Base-by-base conservation (phyloP, 768 basidiomycete species). In the Termitomyces sp. region DNA sequence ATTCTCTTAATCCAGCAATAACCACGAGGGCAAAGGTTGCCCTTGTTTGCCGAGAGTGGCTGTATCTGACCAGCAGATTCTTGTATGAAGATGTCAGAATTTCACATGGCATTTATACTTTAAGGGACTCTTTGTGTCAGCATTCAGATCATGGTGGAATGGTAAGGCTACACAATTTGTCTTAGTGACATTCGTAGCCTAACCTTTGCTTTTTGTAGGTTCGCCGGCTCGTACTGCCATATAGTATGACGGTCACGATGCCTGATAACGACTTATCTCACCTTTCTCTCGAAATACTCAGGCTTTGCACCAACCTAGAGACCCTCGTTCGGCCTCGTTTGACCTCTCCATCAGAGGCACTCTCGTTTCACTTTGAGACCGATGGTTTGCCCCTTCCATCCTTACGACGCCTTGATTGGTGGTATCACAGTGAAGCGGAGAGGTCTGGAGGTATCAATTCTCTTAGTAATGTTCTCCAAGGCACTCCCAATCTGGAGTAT, bases 321-420 rank as follows among this genome's bases (percentile, higher is more conserved):
- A 82, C 83, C 7, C 82, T 89, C 20, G 76, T 84, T 55, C 77
- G 88, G 25, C 82, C 83, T 25, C 78, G 67, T 49, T 65, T 62
- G 47, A 65, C 70, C 17, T 55, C 66, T 37, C 62, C 69, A n/a
- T 43, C 31, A 3, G 70, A 70, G 10, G 61, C 66, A 8, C 69
- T 80, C 14, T 74, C 72, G 38, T 89, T 83, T 71, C 83, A 86
- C 32, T 84, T 81, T 67, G 82, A 83, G 59, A 77, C 80, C 10
- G 76, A 76, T 14, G 75, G 72, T 57, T 70, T 84, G 3, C 68
- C 79, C 4, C 63, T 88, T 14, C 73, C 77, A 25, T 81, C 81
- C 25, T 75, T 90, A 45, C 81, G 79, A 48, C 83, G 86, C 32
- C 77, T 90, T 36, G 87, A 89, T 53, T 89, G 87, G 86, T 88